phyloP scores from a whole-genome alignment of 2,329 filamentous ascomycete species.

The Basipetospora chlamydospora region DNA sequence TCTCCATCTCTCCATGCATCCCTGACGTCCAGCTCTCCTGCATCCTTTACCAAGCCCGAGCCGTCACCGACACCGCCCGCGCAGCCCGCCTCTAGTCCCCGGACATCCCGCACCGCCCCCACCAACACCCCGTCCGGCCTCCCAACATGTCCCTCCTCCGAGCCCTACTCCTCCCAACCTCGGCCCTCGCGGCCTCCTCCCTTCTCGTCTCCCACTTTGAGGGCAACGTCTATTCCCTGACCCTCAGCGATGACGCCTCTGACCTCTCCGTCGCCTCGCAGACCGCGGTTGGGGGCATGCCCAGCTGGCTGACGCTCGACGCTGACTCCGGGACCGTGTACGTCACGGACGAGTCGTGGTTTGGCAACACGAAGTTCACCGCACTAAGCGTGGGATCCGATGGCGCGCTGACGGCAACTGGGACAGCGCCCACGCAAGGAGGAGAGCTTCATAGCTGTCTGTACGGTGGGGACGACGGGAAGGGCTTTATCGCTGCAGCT shows the following conservation, averaged over 20 bases:
- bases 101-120: background rate
- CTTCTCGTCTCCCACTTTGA: constrained; percentile 11
- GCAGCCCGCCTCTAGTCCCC: background rate
- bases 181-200: constrained; percentile 8
- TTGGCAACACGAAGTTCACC: constrained; percentile 15
- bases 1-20: no score
- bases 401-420: constrained; percentile 17
- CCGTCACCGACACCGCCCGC: no score
- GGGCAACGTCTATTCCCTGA: constrained; percentile 9
- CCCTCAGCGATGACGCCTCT: constrained; percentile 7
- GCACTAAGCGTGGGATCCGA: constrained; percentile 18
- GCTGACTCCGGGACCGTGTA: constrained; percentile 8
- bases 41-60: no score
- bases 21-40: no score
- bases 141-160: background rate
- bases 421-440: constrained; percentile 17
- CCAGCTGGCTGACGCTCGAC: constrained; percentile 10
- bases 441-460: constrained; percentile 25
- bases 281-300: constrained; percentile 7
- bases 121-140: background rate
- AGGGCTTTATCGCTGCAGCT: constrained; percentile 25
- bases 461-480: constrained; percentile 22
- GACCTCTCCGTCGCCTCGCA: constrained; percentile 8
- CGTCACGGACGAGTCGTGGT: constrained; percentile 10
- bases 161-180: constrained; percentile 5